Conservation (phyloP, 1,139 yeast species). For the Lodderomyces orthopsilosis region DNA sequence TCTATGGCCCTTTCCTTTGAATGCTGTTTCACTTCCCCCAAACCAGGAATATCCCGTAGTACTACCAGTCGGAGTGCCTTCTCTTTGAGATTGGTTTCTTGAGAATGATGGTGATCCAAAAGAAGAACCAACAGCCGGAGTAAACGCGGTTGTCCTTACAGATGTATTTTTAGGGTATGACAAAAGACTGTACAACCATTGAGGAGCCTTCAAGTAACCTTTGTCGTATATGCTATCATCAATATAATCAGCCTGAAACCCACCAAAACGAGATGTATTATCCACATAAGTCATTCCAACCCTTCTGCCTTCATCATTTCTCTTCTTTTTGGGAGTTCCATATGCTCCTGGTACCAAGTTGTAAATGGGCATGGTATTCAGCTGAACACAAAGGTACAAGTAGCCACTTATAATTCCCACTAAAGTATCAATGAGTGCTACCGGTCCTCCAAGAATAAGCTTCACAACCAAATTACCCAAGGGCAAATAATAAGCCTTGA, state of each 20-base stretch:
- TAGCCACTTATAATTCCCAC: conserved; percentile 57
- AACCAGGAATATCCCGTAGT: conserved; percentile 18
- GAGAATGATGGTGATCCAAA: background rate
- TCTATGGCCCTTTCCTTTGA: conserved; percentile 36
- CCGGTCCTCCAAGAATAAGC: conserved; percentile 42
- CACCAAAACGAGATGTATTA: background rate
- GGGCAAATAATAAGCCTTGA: conserved; percentile 59
- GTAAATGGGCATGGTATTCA: conserved; percentile 47
- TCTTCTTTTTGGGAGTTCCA: conserved; percentile 8
- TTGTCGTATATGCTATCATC: conserved; percentile 39
- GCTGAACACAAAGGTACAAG: conserved; percentile 57
- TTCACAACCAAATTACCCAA: conserved; percentile 51
- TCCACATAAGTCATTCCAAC: conserved; percentile 28
- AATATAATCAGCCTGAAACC: conserved; percentile 21
- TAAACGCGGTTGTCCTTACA: conserved; percentile 32
- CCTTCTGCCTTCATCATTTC: conserved; percentile 22
- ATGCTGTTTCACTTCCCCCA: conserved; percentile 18
- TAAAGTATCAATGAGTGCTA: conserved; percentile 37
- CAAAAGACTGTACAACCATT: conserved; percentile 31
- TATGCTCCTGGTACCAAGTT: conserved; percentile 40
- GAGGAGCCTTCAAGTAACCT: conserved; percentile 46
- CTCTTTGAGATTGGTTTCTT: background rate
- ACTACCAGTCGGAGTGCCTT: conserved; percentile 2
- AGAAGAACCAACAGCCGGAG: conserved; percentile 2
- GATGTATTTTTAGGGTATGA: conserved; percentile 30